These are phyloP conservation scores for Cyberlindnera maclurae DNA, from an alignment of 805 yeast species.

Conservation along the genomic window DNA sequence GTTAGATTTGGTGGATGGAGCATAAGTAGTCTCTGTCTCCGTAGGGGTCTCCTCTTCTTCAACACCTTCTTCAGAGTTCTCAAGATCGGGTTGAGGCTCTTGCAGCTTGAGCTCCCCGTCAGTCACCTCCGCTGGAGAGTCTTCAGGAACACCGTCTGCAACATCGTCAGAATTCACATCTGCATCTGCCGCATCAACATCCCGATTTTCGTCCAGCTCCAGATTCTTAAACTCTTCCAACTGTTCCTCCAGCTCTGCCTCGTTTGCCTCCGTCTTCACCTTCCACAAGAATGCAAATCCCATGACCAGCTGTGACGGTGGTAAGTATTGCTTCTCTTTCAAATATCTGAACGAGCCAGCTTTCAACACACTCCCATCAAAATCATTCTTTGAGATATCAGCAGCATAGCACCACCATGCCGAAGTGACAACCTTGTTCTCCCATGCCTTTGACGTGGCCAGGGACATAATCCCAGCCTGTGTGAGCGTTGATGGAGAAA, in stretches of 20 bases:
- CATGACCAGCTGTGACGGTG: slow-evolving; percentile 82
- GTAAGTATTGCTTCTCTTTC: slow-evolving; percentile 51
- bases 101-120: slow-evolving; percentile 6
- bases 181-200: slow-evolving; percentile 2
- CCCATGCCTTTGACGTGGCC: slow-evolving; percentile 86
- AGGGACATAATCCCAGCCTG: slow-evolving; percentile 89
- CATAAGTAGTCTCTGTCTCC: background rate
- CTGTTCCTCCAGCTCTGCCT: slow-evolving; percentile 27
- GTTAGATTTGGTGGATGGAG: slow-evolving; percentile 4
- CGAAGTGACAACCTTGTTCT: slow-evolving; percentile 68
- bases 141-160: slow-evolving; percentile 16
- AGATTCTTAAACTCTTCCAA: slow-evolving; percentile 17
- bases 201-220: slow-evolving; percentile 10
- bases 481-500: slow-evolving; percentile 80
- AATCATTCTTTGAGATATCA: slow-evolving; percentile 64
- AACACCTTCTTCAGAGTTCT: slow-evolving; percentile 10
- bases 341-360: slow-evolving; percentile 54
- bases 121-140: slow-evolving; percentile 5
- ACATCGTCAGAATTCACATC: slow-evolving; percentile 9
- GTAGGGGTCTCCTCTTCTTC: slow-evolving; percentile 8
- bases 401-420: slow-evolving; percentile 79
- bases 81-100: background rate
- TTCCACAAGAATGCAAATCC: slow-evolving; percentile 82
- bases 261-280: slow-evolving; percentile 49
- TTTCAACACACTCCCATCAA: slow-evolving; percentile 50